These are phyloP conservation scores for Actinomucor elegans DNA, from an alignment of 371 early-diverging fungal species.

Conservation along the genomic window DNA sequence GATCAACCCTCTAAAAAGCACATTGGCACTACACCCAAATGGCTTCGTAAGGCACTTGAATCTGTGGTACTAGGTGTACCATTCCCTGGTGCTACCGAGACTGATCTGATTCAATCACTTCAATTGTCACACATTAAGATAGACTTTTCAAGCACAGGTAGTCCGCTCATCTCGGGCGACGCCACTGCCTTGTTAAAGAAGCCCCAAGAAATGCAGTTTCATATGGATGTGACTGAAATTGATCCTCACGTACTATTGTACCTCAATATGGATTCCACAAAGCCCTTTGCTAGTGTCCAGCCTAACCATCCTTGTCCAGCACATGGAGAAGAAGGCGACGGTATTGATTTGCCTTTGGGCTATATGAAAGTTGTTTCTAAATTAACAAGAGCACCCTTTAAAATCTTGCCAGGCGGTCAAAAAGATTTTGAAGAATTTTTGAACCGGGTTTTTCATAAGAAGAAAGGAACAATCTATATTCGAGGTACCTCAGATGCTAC, in stretches of 20 bases:
- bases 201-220: constrained; percentile 46
- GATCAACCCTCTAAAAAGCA: constrained; percentile 10
- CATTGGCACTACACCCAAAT: constrained; percentile 26
- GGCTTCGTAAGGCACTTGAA: constrained; percentile 43
- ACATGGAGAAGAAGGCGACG: constrained; percentile 20
- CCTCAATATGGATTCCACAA: constrained; percentile 20
- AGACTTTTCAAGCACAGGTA: constrained; percentile 28
- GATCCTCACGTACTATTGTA: constrained; percentile 39
- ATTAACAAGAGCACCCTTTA: constrained; percentile 37
- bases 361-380: constrained; percentile 25
- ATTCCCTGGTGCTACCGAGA: constrained; percentile 44
- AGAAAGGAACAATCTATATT: constrained; percentile 30
- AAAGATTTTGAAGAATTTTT: constrained; percentile 40
- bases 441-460: constrained; percentile 14
- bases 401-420: constrained; percentile 39
- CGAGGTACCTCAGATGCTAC: constrained; percentile 39
- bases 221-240: constrained; percentile 40
- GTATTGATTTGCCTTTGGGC: constrained; percentile 13
- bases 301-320: constrained; percentile 37
- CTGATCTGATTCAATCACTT: constrained; percentile 40
- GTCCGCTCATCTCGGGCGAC: constrained; percentile 39
- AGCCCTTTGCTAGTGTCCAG: constrained; percentile 37
- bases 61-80: constrained; percentile 35
- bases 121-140: constrained; percentile 39
- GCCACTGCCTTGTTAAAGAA: constrained; percentile 32